These are phyloP conservation scores for Clarkia xantiana DNA, from an alignment of 345 rosid genomes.

Conservation along the genomic window DNA sequence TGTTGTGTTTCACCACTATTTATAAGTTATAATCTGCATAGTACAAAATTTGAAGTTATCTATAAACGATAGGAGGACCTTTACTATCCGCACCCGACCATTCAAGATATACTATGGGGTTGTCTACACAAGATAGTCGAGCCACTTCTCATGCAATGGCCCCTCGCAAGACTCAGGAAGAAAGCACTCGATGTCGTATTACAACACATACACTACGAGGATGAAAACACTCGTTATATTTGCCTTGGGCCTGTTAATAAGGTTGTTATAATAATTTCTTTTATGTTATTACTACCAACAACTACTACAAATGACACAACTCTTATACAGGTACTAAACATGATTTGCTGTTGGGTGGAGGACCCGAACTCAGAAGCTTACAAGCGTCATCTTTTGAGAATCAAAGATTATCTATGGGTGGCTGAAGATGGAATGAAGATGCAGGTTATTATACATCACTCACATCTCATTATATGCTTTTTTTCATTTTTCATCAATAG, in stretches of 20 bases:
- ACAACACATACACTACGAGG: slow-evolving; percentile 53
- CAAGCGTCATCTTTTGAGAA: slow-evolving; percentile 33
- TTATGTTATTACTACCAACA: not conserved
- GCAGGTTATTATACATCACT: slow-evolving; percentile 19
- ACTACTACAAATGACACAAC: too few relatives aligned
- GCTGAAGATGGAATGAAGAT: slow-evolving; percentile 68
- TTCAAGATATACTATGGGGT: slow-evolving; percentile 52
- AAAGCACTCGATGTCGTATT: slow-evolving; percentile 32
- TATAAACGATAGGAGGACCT: slow-evolving; percentile 38
- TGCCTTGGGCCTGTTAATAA: slow-evolving; percentile 43
- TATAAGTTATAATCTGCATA: not conserved
- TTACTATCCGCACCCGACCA: slow-evolving; percentile 29
- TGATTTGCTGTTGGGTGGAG: slow-evolving; percentile 53
- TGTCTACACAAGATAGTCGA: slow-evolving; percentile 30
- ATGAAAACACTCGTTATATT: slow-evolving; percentile 32
- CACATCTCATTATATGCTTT: too few relatives aligned
- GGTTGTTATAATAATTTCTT: slow-evolving; percentile 13
- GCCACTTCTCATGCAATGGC: slow-evolving; percentile 40
- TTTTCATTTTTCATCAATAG: too few relatives aligned
- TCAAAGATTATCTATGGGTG: slow-evolving; percentile 48
- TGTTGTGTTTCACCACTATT: not conserved
- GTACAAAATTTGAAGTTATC: not conserved
- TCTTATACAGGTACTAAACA: slow-evolving; percentile 27
- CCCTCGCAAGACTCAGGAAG: slow-evolving; percentile 34
- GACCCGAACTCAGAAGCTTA: slow-evolving; percentile 37